A percentile compares a stretch with the other conserved stretches of the same genome.
phyloP scores from a whole-genome alignment of 768 basidiomycete species.

The Mycena vulgaris region DNA sequence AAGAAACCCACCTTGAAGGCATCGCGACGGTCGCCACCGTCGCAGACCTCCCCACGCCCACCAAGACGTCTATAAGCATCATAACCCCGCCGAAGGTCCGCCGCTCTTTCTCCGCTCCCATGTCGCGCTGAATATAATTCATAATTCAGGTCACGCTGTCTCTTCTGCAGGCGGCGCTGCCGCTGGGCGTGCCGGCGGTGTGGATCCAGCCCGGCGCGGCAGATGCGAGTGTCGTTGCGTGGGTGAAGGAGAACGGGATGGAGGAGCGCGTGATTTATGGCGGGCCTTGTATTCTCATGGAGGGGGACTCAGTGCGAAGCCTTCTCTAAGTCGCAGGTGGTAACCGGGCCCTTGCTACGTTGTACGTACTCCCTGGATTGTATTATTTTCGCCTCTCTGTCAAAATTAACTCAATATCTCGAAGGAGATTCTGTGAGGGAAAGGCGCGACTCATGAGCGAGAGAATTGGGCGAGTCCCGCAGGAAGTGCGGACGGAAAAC shows the following conservation, averaged over 20 bases:
- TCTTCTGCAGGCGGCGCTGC: slow-evolving; percentile 76
- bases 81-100: slow-evolving; percentile 82
- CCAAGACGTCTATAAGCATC: slow-evolving; percentile 82
- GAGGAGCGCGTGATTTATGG: slow-evolving; percentile 81
- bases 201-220: slow-evolving; percentile 95
- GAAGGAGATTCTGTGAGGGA: no score
- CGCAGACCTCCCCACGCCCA: slow-evolving; percentile 69
- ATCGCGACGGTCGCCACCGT: slow-evolving; percentile 69
- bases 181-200: slow-evolving; percentile 78
- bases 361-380: no score
- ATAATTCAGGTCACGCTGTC: slow-evolving; percentile 74
- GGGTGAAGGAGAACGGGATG: slow-evolving; percentile 76
- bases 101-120: slow-evolving; percentile 4
- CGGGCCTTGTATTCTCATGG: slow-evolving; percentile 86
- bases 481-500: no score
- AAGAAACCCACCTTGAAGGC: slow-evolving; percentile 79
- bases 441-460: no score
- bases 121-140: slow-evolving; percentile 6
- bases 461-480: no score
- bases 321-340: slow-evolving; percentile 43
- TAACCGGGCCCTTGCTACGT: no score
- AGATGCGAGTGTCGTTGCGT: slow-evolving; percentile 73
- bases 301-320: slow-evolving; percentile 74
- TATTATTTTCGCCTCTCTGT: no score
- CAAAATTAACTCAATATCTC: no score